A percentile compares a stretch with the other conserved stretches of the same genome.
Evolutionary conservation across 208 protist genomes (phyloP).

Genomic region (Leishmania braziliensis): DNA sequence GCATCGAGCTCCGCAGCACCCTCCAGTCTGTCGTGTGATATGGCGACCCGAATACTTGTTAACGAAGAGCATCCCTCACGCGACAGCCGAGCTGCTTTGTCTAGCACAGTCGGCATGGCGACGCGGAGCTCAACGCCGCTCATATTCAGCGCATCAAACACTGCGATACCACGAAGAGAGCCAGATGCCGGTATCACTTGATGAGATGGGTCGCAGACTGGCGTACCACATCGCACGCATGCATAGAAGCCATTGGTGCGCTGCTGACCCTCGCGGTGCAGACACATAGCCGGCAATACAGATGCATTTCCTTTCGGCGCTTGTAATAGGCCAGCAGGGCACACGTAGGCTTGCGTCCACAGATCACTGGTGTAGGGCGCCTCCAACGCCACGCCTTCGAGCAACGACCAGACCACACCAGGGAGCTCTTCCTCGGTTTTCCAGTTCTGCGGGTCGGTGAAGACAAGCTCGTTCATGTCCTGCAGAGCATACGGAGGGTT

Average conservation of each 20-base stretch:
- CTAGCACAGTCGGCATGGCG: constrained; percentile 15
- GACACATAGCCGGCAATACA: not conserved
- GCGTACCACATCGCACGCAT: constrained; percentile 71
- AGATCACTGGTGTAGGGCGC: constrained; percentile 67
- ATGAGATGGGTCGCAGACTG: constrained; percentile 51
- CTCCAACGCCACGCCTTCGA: constrained; percentile 64
- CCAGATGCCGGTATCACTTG: constrained; percentile 45
- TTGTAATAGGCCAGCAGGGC: constrained; percentile 23
- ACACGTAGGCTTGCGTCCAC: constrained; percentile 56
- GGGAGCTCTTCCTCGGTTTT: constrained; percentile 19
- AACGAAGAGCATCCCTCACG: not conserved
- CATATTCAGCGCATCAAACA: constrained; percentile 48
- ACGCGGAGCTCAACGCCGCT: constrained; percentile 48
- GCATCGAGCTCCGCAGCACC: not conserved
- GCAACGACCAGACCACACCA: constrained; percentile 30
- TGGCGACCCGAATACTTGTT: not conserved
- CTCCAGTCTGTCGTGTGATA: not conserved
- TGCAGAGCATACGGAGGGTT: constrained; percentile 15
- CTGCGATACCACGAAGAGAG: constrained; percentile 52
- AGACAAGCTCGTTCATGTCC: constrained; percentile 27
- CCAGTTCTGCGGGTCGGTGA: constrained; percentile 24
- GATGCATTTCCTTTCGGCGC: not conserved
- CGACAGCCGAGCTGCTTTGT: not conserved
- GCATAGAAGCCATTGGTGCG: constrained; percentile 68
- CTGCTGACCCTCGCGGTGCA: constrained; percentile 38